Evolutionary conservation across 2,329 filamentous ascomycete species (phyloP), one percentile per base, ranked within the genome.

Genomic region (Venturia pyrina): DNA sequence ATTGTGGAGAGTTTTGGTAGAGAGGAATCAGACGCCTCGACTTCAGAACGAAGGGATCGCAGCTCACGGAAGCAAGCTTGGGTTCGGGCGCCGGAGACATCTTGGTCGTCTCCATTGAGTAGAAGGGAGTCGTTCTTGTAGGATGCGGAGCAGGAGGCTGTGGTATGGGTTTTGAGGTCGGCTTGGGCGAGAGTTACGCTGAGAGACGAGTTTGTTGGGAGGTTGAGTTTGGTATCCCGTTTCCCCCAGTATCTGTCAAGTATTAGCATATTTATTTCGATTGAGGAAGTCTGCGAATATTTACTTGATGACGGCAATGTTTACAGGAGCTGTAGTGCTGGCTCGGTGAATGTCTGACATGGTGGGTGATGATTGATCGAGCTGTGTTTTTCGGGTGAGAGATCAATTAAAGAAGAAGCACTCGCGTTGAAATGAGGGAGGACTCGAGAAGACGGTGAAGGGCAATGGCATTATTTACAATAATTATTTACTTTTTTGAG

Each of bases 221-320:
- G 89, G 79, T 99, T 99, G 72, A 98, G 86, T 76, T 90, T 91
- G 64, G 90, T 79, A 78, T 98, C 93, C 69, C 95, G 90, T 81
- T 99, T 99, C 72, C 96, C 95, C 95, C 96, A 99, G 85, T 99
- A 89, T 76, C 84, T 86, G 71, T 10, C 21, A 44, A 46, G 41
- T 60, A 28, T 48, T 24, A 62, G 46, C 10, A 34, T 37, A 44
- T 56, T 15, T 62, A 28, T 57, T 67, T 67, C 66, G 69, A 66
- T 59, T 65, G 68, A 70, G 28, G 28, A 28, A 28, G 28, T 28
- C 28, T 28, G 28, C 28, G 2, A 28, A 28, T 28, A 28, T 28
- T 28, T 79, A 96, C 89, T 98, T 98, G 80, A 98, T 95, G 66
- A 98, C 93, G 70, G 93, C 93, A 75, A 98, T 98, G 82, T 98